These are phyloP conservation scores for Gryganskiella cystojenkinii DNA, from an alignment of 192 early-diverging fungal genomes.

Conservation along the genomic window DNA sequence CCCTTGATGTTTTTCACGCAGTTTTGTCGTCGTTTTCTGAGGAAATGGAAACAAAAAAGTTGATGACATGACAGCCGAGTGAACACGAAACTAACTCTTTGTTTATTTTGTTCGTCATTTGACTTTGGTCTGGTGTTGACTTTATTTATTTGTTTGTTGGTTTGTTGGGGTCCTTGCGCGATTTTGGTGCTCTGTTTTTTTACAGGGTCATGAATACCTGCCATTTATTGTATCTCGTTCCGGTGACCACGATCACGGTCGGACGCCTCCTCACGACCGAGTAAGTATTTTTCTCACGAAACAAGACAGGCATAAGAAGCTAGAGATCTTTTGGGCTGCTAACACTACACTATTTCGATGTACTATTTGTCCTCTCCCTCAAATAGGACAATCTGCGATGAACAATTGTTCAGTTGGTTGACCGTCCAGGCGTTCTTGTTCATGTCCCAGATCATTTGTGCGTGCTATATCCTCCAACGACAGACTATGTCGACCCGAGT, in stretches of 20 bases:
- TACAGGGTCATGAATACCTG: conserved; percentile 40
- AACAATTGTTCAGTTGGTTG: conserved; percentile 53
- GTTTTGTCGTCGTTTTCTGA: no score
- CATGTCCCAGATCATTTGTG: conserved; percentile 21
- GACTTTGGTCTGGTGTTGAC: not conserved
- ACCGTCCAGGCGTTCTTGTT: conserved; percentile 45
- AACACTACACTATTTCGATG: not conserved
- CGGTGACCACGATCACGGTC: conserved; percentile 43
- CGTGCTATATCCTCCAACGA: conserved; percentile 35
- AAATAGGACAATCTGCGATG: conserved; percentile 43
- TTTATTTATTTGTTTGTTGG: conserved; percentile 6
- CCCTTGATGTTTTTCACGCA: no score
- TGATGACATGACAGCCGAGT: not conserved
- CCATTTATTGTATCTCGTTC: conserved; percentile 39
- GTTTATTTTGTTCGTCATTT: conserved; percentile 23
- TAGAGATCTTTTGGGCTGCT: not conserved
- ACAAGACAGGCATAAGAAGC: not conserved
- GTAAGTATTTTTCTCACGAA: conserved; percentile 26
- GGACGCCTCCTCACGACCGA: conserved; percentile 24
- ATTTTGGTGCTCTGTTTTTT: not conserved
- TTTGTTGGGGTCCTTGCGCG: not conserved
- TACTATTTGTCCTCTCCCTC: not conserved
- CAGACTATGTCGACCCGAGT: conserved; percentile 33
- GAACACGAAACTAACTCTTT: conserved; percentile 1
- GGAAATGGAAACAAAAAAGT: conserved; percentile 6